These are phyloP conservation scores for Acacia crassicarpa DNA, from an alignment of 306 rosid species.

Conservation along the genomic window DNA sequence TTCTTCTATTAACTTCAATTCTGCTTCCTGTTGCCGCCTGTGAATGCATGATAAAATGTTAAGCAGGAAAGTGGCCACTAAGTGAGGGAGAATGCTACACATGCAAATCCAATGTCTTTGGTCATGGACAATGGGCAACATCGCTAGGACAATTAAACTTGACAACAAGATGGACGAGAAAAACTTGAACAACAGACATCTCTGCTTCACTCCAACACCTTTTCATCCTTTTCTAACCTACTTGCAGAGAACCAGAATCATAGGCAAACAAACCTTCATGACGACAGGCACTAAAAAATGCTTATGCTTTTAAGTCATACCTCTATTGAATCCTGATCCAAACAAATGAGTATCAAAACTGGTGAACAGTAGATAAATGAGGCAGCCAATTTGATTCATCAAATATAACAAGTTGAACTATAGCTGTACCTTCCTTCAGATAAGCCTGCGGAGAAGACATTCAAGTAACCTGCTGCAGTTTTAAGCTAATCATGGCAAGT, in stretches of 20 bases:
- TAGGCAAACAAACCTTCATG: slow-evolving; percentile 86
- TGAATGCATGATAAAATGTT: slow-evolving; percentile 38
- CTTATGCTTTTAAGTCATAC: slow-evolving; percentile 98
- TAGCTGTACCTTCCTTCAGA: slow-evolving; percentile 98
- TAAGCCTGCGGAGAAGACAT: slow-evolving; percentile 95
- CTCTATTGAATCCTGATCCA: slow-evolving; percentile 99
- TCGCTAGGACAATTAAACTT: background rate
- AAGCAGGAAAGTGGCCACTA: slow-evolving; percentile 48
- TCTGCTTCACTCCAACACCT: slow-evolving; percentile 29
- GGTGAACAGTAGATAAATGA: slow-evolving; percentile 96
- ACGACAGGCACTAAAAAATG: slow-evolving; percentile 66
- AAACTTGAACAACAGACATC: slow-evolving; percentile 24
- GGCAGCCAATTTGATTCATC: slow-evolving; percentile 94
- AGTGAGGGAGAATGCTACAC: slow-evolving; percentile 28
- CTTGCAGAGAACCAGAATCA: slow-evolving; percentile 53
- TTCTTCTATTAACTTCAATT: slow-evolving; percentile 65
- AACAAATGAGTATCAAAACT: slow-evolving; percentile 92
- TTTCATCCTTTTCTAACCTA: slow-evolving; percentile 38
- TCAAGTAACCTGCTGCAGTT: slow-evolving; percentile 90
- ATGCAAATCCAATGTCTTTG: slow-evolving; percentile 29
- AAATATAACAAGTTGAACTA: slow-evolving; percentile 93
- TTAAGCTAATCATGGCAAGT: slow-evolving; percentile 60
- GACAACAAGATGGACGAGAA: background rate
- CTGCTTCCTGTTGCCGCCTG: slow-evolving; percentile 83
- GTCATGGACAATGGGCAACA: slow-evolving; percentile 32